These are phyloP conservation scores for Holtermannia corniformis DNA, from an alignment of 768 basidiomycete genomes.

Conservation along the genomic window DNA sequence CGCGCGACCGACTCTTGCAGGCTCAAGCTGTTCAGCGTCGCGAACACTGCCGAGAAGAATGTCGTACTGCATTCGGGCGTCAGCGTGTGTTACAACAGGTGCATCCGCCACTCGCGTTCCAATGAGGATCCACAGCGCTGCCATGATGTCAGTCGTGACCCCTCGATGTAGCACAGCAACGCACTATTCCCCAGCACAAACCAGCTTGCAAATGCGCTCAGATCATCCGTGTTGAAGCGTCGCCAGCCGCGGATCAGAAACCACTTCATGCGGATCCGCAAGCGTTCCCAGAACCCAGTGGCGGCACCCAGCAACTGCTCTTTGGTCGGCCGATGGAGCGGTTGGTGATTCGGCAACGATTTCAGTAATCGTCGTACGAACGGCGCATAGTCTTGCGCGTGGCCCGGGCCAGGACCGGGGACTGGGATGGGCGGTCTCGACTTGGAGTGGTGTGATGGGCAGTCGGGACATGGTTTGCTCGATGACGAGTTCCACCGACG, in stretches of 20 bases:
- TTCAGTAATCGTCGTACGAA: conserved; percentile 36
- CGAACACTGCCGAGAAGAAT: conserved; percentile 88
- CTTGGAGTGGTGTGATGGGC: neutral
- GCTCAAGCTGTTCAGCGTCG: conserved; percentile 69
- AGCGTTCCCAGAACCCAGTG: conserved; percentile 79
- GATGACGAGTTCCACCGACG: neutral
- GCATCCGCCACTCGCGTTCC: conserved; percentile 79
- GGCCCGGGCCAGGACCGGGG: conserved; percentile 7
- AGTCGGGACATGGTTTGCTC: conserved; percentile 5
- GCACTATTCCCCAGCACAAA: conserved; percentile 80
- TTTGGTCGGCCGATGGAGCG: conserved; percentile 55
- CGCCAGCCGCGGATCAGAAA: conserved; percentile 90
- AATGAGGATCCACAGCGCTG: conserved; percentile 78
- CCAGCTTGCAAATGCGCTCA: conserved; percentile 92
- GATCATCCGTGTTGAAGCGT: conserved; percentile 90
- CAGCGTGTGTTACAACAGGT: neutral
- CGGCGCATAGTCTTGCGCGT: conserved; percentile 37
- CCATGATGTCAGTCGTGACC: conserved; percentile 2
- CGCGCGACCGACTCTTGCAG: conserved; percentile 68
- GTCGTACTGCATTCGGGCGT: conserved; percentile 55
- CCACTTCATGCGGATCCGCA: conserved; percentile 92
- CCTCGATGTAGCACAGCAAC: conserved; percentile 5
- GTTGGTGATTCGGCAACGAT: conserved; percentile 14
- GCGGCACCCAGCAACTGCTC: conserved; percentile 83
- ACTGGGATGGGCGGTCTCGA: neutral